Percentiles rank a stretch among this genome's conserved stretches.
Conservation (phyloP, 169 alveolate genomes). For the Eimeria praecox region DNA sequence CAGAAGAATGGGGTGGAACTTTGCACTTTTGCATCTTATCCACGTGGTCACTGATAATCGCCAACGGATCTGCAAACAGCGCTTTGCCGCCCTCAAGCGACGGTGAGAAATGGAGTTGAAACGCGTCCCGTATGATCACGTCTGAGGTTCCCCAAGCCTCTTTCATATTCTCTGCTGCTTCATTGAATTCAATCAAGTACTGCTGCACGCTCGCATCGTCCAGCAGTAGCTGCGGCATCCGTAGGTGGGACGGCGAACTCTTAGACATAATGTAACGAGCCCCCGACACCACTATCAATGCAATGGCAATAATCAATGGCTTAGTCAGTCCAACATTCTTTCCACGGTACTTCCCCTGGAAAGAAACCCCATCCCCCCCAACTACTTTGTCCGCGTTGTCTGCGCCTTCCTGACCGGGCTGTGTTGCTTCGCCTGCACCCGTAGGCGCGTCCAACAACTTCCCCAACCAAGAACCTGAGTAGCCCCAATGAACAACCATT, state of each 20-base stretch:
- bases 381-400: background rate
- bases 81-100: background rate
- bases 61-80: slow-evolving; percentile 12
- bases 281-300: background rate
- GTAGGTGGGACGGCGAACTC: background rate
- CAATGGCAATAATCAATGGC: background rate
- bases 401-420: background rate
- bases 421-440: background rate
- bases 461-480: background rate
- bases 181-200: background rate
- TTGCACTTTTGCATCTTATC: background rate
- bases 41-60: background rate
- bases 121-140: background rate
- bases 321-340: background rate
- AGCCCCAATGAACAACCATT: background rate
- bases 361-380: background rate
- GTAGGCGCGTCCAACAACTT: background rate
- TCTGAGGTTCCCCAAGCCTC: background rate
- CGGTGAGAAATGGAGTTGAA: background rate
- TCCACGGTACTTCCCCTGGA: background rate
- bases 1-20: background rate
- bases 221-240: background rate
- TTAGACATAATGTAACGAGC: background rate
- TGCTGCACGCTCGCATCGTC: background rate
- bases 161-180: background rate